phyloP scores from a whole-genome alignment of 2,329 filamentous ascomycete genomes.

The Exophiala xenobiotica region DNA sequence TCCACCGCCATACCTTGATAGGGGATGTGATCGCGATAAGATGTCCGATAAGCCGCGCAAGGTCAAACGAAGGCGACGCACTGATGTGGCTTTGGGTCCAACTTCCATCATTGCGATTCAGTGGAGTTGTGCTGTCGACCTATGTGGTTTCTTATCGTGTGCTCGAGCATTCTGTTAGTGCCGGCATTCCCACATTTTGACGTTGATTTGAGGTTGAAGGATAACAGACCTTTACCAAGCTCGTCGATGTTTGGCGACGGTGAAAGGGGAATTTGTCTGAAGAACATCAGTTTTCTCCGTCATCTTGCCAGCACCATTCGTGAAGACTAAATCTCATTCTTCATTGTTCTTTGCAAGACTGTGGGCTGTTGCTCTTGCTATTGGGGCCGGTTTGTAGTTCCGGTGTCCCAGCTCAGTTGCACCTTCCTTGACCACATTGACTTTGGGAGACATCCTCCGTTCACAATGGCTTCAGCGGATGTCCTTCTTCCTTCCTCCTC shows the following conservation, averaged over 20 bases:
- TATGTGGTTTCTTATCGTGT: constrained; percentile 3
- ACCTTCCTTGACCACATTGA: background rate
- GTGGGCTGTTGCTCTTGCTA: no score
- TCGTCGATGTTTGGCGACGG: constrained; percentile 7
- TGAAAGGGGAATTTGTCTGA: constrained; percentile 4
- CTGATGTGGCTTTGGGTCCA: constrained; percentile 4
- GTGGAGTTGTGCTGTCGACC: constrained; percentile 10
- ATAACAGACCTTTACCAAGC: constrained; percentile 6
- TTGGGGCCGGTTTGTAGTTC: background rate
- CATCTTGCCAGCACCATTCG: no score
- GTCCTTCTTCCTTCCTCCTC: constrained; percentile 13
- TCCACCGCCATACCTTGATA: constrained; percentile 12
- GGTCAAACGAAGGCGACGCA: constrained; percentile 10
- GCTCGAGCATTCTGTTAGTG: background rate
- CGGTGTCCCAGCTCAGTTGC: constrained; percentile 2
- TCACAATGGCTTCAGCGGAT: constrained; percentile 22
- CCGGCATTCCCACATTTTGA: background rate
- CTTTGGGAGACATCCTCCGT: no score
- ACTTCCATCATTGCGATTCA: constrained; percentile 11
- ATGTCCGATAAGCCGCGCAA: constrained; percentile 16
- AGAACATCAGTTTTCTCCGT: constrained; percentile 1
- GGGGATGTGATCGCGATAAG: constrained; percentile 28
- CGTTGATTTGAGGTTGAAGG: constrained; percentile 1
- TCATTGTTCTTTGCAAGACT: no score
- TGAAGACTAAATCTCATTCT: no score